Percentiles rank a stretch among this genome's conserved stretches.
These are phyloP conservation scores for Cnidoscolus chayamansa DNA, from an alignment of 441 rosid genomes.

Conservation along the genomic window DNA sequence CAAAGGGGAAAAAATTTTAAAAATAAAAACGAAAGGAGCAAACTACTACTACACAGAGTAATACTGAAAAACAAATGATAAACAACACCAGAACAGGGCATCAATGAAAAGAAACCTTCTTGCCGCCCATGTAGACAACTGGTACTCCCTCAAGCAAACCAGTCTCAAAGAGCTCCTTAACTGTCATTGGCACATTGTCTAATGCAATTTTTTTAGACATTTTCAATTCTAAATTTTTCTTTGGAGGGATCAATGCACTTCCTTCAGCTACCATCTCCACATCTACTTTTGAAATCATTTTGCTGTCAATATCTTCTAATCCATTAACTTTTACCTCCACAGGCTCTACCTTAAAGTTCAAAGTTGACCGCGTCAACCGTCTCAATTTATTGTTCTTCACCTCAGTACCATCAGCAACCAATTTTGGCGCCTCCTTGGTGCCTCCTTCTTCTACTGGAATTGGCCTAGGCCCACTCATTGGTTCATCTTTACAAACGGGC, in stretches of 20 bases:
- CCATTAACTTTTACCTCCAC: constrained; percentile 39
- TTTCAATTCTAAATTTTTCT: constrained; percentile 52
- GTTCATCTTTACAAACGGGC: constrained; percentile 25
- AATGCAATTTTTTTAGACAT: constrained; percentile 53
- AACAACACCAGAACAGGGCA: too few species aligned
- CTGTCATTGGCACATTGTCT: constrained; percentile 69
- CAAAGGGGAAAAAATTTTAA: constrained; percentile 3
- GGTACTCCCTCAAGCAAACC: constrained; percentile 89
- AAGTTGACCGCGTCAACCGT: constrained; percentile 29
- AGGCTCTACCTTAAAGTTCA: constrained; percentile 39
- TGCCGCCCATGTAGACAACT: constrained; percentile 89
- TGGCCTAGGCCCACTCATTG: constrained; percentile 13
- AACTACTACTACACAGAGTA: not conserved
- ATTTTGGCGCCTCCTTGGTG: not conserved
- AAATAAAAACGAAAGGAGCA: not conserved
- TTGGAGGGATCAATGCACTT: constrained; percentile 36
- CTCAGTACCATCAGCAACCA: constrained; percentile 12
- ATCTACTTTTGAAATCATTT: constrained; percentile 33
- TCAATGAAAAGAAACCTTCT: constrained; percentile 49
- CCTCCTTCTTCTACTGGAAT: constrained; percentile 15
- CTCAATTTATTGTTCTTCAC: constrained; percentile 18
- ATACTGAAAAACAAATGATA: not conserved
- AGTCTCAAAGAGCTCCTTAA: constrained; percentile 91
- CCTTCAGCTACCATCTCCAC: constrained; percentile 53
- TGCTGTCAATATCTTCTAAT: constrained; percentile 31